Conservation (phyloP, 192 early-diverging fungal species). For the Backusella parvicylindrica region DNA sequence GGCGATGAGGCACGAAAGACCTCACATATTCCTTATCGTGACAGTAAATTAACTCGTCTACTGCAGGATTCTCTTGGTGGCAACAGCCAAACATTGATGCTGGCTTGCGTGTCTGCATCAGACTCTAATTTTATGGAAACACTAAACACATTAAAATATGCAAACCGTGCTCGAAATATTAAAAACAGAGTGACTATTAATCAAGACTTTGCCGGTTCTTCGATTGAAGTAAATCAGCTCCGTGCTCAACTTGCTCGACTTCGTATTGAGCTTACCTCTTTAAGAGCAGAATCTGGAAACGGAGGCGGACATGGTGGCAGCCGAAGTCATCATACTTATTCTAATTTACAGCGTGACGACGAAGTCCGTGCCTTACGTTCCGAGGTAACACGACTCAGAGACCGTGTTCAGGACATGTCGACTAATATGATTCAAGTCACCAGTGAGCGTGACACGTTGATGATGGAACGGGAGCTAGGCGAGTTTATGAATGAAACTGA, state of each 20-base stretch:
- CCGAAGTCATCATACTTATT: neutral
- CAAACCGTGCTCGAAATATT: constrained; percentile 94
- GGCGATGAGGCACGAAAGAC: constrained; percentile 68
- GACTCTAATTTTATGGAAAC: constrained; percentile 87
- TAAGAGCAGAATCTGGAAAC: constrained; percentile 33
- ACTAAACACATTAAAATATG: constrained; percentile 94
- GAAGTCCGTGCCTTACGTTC: constrained; percentile 43
- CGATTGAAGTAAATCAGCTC: constrained; percentile 52
- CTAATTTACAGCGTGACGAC: constrained; percentile 35
- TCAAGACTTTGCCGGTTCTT: constrained; percentile 47
- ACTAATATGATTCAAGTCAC: constrained; percentile 41
- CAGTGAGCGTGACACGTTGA: constrained; percentile 51
- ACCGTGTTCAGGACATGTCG: constrained; percentile 44
- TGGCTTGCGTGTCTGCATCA: constrained; percentile 90
- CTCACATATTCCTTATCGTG: constrained; percentile 92
- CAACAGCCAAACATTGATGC: constrained; percentile 90
- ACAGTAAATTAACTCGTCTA: constrained; percentile 96
- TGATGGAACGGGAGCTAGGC: constrained; percentile 45
- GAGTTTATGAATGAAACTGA: constrained; percentile 34
- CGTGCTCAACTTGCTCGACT: constrained; percentile 51
- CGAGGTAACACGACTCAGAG: constrained; percentile 46
- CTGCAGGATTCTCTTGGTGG: constrained; percentile 97
- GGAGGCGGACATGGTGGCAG: neutral
- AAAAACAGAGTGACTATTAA: constrained; percentile 75
- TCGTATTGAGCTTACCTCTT: constrained; percentile 46